phyloP scores from a whole-genome alignment of 2,329 filamentous ascomycete genomes.

The Neobulgaria alba region DNA sequence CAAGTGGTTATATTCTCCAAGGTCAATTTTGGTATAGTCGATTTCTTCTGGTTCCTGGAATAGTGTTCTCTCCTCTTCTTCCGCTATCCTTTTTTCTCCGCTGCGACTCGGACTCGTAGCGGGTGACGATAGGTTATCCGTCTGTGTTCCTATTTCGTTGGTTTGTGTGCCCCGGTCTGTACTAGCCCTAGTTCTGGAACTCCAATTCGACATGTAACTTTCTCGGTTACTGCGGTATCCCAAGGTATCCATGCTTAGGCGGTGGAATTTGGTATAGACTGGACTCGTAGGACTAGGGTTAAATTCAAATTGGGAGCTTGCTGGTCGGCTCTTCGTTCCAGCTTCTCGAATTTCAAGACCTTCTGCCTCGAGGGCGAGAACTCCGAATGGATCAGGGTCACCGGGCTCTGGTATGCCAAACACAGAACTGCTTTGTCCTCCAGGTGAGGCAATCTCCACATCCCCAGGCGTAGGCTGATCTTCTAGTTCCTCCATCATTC shows the following conservation, averaged over 20 bases:
- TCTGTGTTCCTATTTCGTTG: conserved; percentile 56
- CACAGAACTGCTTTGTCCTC: conserved; percentile 31
- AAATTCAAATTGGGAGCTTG: conserved; percentile 76
- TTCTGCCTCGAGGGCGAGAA: conserved; percentile 82
- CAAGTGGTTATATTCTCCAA: conserved; percentile 33
- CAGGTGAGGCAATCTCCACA: conserved; percentile 42
- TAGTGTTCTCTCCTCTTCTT: conserved; percentile 29
- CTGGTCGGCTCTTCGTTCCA: conserved; percentile 64
- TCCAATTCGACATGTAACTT: conserved; percentile 67
- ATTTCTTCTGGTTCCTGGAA: conserved; percentile 42
- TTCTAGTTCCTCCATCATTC: conserved; percentile 54
- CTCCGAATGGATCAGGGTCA: conserved; percentile 87
- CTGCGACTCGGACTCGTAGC: conserved; percentile 46
- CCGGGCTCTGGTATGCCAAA: conserved; percentile 74
- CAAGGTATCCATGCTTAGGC: conserved; percentile 61
- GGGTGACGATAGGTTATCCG: conserved; percentile 44
- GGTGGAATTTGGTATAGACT: conserved; percentile 44
- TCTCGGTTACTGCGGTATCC: conserved; percentile 55
- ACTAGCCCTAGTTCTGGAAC: conserved; percentile 34
- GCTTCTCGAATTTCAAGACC: conserved; percentile 86
- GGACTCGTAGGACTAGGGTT: conserved; percentile 70
- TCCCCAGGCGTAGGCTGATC: conserved; percentile 70
- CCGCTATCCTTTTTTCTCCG: conserved; percentile 29
- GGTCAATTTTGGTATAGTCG: conserved; percentile 52
- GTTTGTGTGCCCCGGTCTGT: conserved; percentile 61